Evolutionary conservation across 108 stramenopile species (phyloP).

Genomic region (Stephanodiscus minutulus): DNA sequence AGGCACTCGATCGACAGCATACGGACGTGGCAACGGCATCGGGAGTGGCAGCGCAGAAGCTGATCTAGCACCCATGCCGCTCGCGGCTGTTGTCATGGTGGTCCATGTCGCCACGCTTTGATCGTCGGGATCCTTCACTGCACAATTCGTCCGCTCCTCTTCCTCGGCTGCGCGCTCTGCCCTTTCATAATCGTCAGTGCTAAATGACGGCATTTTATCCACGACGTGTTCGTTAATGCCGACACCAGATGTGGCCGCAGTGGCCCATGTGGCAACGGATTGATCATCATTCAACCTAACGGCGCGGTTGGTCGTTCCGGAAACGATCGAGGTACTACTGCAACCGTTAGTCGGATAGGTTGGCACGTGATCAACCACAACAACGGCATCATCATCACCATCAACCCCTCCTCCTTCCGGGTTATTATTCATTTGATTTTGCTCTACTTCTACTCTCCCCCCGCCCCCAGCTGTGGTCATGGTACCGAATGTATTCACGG

Average conservation of each 20-base stretch:
- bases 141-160: constrained; percentile 14
- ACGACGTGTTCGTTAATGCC: constrained; percentile 42
- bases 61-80: background rate
- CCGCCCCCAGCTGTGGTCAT: constrained; percentile 39
- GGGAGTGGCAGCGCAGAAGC: constrained; percentile 14
- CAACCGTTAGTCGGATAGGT: background rate
- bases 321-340: constrained; percentile 17
- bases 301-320: constrained; percentile 40
- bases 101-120: constrained; percentile 48
- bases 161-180: background rate
- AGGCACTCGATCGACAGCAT: constrained; percentile 38
- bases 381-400: background rate
- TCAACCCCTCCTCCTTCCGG: background rate
- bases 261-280: constrained; percentile 47
- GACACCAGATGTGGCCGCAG: constrained; percentile 30
- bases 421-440: background rate
- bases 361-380: constrained; percentile 25
- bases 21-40: constrained; percentile 8
- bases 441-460: background rate
- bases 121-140: constrained; percentile 39
- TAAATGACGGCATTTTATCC: constrained; percentile 31
- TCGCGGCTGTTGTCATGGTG: constrained; percentile 31
- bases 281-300: constrained; percentile 36
- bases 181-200: background rate
- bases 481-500: constrained; percentile 37